Evolutionary conservation across 305 asterid species (phyloP).

Genomic region (Fraxinus xanthoxyloides): DNA sequence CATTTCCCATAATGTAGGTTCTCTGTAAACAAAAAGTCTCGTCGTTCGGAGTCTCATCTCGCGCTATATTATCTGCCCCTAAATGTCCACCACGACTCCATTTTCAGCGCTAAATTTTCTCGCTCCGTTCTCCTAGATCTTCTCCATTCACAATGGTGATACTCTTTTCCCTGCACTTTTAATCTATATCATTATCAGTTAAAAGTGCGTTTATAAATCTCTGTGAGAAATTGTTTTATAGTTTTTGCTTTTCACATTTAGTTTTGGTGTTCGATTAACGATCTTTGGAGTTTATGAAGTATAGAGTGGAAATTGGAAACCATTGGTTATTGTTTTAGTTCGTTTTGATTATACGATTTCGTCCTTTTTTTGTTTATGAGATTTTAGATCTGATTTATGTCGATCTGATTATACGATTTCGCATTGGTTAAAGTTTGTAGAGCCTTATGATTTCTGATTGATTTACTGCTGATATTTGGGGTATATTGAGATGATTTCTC

Average conservation of each 20-base stretch:
- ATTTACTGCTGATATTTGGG: not conserved
- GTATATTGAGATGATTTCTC: not conserved
- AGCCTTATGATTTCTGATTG: conserved; percentile 18
- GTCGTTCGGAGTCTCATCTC: not conserved
- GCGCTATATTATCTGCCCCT: conserved; percentile 10
- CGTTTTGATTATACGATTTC: not conserved
- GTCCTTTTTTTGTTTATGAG: not conserved
- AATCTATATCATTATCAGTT: not conserved
- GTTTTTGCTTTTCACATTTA: not conserved
- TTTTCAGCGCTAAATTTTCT: conserved; percentile 32
- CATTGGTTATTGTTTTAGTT: not conserved
- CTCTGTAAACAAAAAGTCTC: not conserved
- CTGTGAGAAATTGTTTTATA: not conserved
- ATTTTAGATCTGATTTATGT: conserved; percentile 36
- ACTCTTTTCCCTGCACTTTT: not conserved
- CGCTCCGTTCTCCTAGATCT: conserved; percentile 28
- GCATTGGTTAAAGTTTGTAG: not conserved
- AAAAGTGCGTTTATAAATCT: not conserved
- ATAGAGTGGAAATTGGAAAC: not conserved
- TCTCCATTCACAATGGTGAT: conserved; percentile 47
- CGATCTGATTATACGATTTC: not conserved
- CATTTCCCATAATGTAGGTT: not conserved
- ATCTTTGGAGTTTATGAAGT: not conserved
- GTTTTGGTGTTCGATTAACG: not conserved
- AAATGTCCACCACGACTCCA: conserved; percentile 15